Base-by-base conservation (phyloP, 202 grass and related monocot genomes). In the Eragrostis tef region DNA sequence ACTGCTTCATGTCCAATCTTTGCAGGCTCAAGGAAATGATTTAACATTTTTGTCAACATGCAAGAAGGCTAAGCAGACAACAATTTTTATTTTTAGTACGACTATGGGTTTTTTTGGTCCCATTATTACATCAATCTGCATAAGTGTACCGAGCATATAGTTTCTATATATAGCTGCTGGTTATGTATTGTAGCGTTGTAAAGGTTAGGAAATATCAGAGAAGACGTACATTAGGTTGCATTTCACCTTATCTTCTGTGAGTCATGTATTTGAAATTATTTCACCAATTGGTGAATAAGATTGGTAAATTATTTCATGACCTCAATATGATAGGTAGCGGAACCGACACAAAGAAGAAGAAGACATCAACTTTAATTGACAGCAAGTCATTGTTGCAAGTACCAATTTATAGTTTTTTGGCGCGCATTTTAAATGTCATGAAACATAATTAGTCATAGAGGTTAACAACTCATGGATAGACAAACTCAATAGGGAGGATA, bases 101-200 rank as follows among this genome's bases (percentile, higher is more conserved):
- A 43, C 54, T 47, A 77, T 63, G 43, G 73, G 11, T 67, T 82
- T 74, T 86, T 78, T 69, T 43, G 74, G 29, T 77, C 79, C 73
- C 73, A 2, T 79, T 79, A 73, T 64, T 79, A 19, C 78, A n/a
- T 58, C 16, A 9, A 51, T 61, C 22, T 20, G 19, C 27, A 36
- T 11, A 50, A 74, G 67, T 48, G 39, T 79, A 39, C 2, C 0
- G 15, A 86, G 44, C 78, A 63, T 86, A 63, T 54, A 26, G 77
- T 85, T 76, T 77, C 42, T 75, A 65, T 12, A 82, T 73, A n/a
- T 82, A 85, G 70, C 50, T 46, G 42, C 26, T 73, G 29, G 67
- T 52, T 74, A 45, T 78, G 79, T 81, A 82, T 53, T 74, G 60
- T 79, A 74, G 20, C 82, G 24, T 34, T 81, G 54, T 15, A 68